Percentiles rank a stretch among this genome's conserved stretches.
Evolutionary conservation across 371 early-diverging fungal species (phyloP).

Genomic region (Syncephalis plumigaleata): DNA sequence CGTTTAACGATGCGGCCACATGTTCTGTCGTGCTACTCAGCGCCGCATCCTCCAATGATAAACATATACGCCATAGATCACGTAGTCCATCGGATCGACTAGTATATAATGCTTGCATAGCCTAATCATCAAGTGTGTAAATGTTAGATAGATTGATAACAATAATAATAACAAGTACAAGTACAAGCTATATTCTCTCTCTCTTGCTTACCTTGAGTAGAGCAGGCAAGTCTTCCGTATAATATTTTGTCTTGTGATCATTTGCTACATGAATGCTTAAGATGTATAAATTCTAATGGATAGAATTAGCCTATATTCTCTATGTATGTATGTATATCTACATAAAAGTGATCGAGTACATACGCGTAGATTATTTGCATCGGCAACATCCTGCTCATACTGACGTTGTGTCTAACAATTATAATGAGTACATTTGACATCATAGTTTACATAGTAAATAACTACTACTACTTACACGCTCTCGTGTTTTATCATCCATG

Average conservation of each 20-base stretch:
- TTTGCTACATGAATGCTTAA: slow-evolving; percentile 37
- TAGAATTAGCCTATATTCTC: not conserved
- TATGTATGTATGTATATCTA: too few species aligned
- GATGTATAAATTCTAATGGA: slow-evolving; percentile 39
- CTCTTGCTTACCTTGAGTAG: slow-evolving; percentile 36
- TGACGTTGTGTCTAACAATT: not conserved
- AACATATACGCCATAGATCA: slow-evolving; percentile 21
- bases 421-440: not conserved
- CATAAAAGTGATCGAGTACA: too few species aligned
- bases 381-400: not conserved
- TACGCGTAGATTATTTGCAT: not conserved
- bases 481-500: slow-evolving; percentile 27
- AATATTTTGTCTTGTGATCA: slow-evolving; percentile 34
- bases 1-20: not conserved
- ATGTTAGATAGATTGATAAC: not conserved
- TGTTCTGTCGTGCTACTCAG: slow-evolving; percentile 12
- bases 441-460: not conserved
- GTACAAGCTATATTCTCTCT: too few species aligned
- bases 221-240: slow-evolving; percentile 33
- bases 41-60: slow-evolving; percentile 17
- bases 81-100: slow-evolving; percentile 27
- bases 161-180: not conserved
- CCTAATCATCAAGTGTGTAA: slow-evolving; percentile 14
- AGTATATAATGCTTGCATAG: slow-evolving; percentile 35
- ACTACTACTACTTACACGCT: slow-evolving; percentile 16